Evolutionary conservation across 495 filamentous ascomycete species (phyloP), one percentile per base, ranked within the genome.

Genomic region (Neurospora sp.): DNA sequence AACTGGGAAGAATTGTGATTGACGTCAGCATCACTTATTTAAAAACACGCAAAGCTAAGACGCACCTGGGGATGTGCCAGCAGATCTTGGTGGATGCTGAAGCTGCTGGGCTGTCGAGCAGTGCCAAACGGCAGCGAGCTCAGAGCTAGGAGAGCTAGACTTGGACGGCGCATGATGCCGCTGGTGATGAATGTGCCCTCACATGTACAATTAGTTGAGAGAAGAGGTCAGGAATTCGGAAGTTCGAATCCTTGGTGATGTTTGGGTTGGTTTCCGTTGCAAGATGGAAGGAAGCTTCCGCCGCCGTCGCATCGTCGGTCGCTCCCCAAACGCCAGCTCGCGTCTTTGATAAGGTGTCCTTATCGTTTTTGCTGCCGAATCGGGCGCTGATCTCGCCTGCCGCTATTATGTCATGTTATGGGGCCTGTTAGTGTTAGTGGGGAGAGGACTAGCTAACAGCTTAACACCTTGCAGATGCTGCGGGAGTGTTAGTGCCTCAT

Each of bases 11-110:
- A 18, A 18, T 8, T 4, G 37, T 0, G 68, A 38, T 18, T 72
- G 71, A 73, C 41, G 72, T 69, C 39, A 71, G 53, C 69, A 68
- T 45, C 12, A 39, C 18, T 27, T 40, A n/a, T 14, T 14, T 14
- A 14, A 41, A 27, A n/a, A n/a, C 16, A 44, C 7, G 42, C 18
- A 45, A 38, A 65, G 22, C 40, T 2, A n/a, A 41, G 69, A 79
- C 83, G 40, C 82, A 96, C 94, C 85, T 98, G 96, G 37, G 96
- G 96, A 84, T 91, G 93, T 27, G 96, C 95, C 42, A 97, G 85
- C 10, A 99, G 80, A 80, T 99, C 96, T 78, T 98, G 94, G 77
- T 96, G 89, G 40, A 97, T 91, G 75, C 84, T 86, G 73, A 86
- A 86, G 47, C 82, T 77, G 47, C 81, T 76, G 8, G 79, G 83